Base-by-base conservation (phyloP, 371 early-diverging fungal genomes). In the Mucor lusitanicus region DNA sequence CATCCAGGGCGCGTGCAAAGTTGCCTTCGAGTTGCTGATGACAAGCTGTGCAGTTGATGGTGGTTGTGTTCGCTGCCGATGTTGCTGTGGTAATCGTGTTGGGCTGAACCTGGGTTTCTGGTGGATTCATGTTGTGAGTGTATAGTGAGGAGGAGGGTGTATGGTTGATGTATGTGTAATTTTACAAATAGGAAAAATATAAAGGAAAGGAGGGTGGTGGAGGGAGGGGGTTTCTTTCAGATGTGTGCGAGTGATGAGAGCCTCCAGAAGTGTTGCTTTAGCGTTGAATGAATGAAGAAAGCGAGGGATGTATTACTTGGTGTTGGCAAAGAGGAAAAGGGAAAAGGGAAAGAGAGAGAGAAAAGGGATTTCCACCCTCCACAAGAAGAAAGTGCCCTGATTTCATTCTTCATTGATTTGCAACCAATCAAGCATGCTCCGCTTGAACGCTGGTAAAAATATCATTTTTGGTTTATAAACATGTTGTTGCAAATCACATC, bases 1-100 rank as follows among this genome's bases (percentile, higher is more conserved):
- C 88, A 67, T 91, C 91, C 68, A 95, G 78, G 44, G 97, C 95
- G 63, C 97, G 88, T 61, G 97, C 97, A 79, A 94, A 95, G 73
- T 95, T 93, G 23, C 93, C 94, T 23, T 78, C 81, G 19, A 83
- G 63, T 17, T 73, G 72, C 37, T 63, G 70, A 37, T 77, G 74
- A 65, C 83, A 83, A 35, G 62, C 46, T 53, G 67, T 64, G 64
- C 79, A 77, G 30, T 21, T 69, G 28, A 64, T 58, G 53, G 59
- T 63, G 17, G 61, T 58, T 15, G 48, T 61, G 28, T 30, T 46
- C 39, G 60, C 35, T 19, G 64, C 21, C 19, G 59, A 59, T 17
- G 57, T 25, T 21, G 19, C 37, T 25, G 63, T 50, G 17, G 50
- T 53, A 11, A 63, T 63, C 11, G 25, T 53, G 8, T 50, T 40